Evolutionary conservation across 1,284 basidiomycete genomes (phyloP).

Genomic region (Cryptococcus sp.): DNA sequence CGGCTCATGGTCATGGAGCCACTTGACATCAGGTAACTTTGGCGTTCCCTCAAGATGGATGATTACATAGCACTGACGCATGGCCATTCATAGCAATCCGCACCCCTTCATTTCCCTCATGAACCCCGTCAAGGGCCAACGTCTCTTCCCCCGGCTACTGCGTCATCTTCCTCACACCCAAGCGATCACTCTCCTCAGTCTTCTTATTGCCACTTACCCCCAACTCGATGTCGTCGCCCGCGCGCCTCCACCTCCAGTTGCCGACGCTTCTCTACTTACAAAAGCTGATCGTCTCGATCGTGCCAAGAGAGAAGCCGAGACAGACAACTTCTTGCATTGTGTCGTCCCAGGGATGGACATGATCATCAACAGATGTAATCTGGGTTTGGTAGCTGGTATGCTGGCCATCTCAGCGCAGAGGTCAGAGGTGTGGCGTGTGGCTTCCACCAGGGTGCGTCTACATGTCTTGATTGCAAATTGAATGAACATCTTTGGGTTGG

Average conservation of each 20-base stretch:
- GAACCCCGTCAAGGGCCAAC: constrained; percentile 87
- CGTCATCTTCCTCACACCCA: constrained; percentile 80
- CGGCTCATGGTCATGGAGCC: constrained; percentile 83
- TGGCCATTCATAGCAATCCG: constrained; percentile 64
- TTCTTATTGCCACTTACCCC: constrained; percentile 89
- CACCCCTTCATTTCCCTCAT: constrained; percentile 97
- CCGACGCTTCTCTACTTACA: constrained; percentile 52
- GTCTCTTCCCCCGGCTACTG: constrained; percentile 81
- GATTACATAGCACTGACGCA: constrained; percentile 10
- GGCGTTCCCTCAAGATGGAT: constrained; percentile 24
- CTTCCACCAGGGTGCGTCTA: constrained; percentile 66
- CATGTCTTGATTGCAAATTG: background rate
- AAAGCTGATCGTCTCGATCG: constrained; percentile 63
- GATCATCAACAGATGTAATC: constrained; percentile 68
- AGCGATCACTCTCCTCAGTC: constrained; percentile 81
- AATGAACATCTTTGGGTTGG: background rate
- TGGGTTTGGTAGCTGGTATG: constrained; percentile 83
- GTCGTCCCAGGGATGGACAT: constrained; percentile 85
- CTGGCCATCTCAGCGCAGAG: constrained; percentile 80
- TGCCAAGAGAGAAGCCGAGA: constrained; percentile 79
- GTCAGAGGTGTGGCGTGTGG: constrained; percentile 71
- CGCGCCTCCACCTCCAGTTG: constrained; percentile 62
- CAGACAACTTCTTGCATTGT: constrained; percentile 81
- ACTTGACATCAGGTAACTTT: constrained; percentile 75
- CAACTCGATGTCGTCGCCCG: constrained; percentile 86